Evolutionary conservation across 2,329 filamentous ascomycete genomes (phyloP).

Genomic region (Aspergillus sp.): DNA sequence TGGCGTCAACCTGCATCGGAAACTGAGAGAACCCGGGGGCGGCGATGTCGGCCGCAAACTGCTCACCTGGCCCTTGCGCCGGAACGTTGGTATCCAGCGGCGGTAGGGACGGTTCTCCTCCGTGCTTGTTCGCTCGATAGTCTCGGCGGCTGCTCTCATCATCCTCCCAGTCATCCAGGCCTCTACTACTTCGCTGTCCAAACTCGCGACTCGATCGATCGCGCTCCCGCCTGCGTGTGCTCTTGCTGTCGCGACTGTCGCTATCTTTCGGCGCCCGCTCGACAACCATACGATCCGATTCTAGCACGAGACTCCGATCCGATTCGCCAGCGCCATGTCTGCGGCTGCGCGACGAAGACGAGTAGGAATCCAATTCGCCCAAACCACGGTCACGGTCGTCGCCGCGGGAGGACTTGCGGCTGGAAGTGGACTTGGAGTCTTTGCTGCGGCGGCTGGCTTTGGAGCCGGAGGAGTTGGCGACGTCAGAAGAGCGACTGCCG

Average conservation of each 20-base stretch:
- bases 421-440: constrained; percentile 25
- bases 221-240: constrained; percentile 14
- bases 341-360: constrained; percentile 14
- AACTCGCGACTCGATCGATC: constrained; percentile 20
- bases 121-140: constrained; percentile 21
- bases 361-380: constrained; percentile 23
- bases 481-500: constrained; percentile 26
- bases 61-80: constrained; percentile 15
- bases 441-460: constrained; percentile 22
- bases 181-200: constrained; percentile 11
- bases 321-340: constrained; percentile 21
- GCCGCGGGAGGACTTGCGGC: constrained; percentile 35
- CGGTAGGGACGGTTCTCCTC: constrained; percentile 19
- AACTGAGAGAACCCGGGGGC: constrained; percentile 25
- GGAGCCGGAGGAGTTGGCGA: constrained; percentile 24
- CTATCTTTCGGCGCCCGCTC: constrained; percentile 19
- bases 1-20: constrained; percentile 22
- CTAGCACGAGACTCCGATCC: constrained; percentile 20
- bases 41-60: constrained; percentile 22
- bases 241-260: constrained; percentile 10
- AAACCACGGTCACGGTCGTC: constrained; percentile 38
- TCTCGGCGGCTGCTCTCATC: constrained; percentile 10
- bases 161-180: constrained; percentile 12
- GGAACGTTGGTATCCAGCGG: constrained; percentile 12
- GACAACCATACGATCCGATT: constrained; percentile 19